A percentile compares a stretch with the other conserved stretches of the same genome.
Conservation (phyloP, 345 rosid species). For the Geranium brycei region DNA sequence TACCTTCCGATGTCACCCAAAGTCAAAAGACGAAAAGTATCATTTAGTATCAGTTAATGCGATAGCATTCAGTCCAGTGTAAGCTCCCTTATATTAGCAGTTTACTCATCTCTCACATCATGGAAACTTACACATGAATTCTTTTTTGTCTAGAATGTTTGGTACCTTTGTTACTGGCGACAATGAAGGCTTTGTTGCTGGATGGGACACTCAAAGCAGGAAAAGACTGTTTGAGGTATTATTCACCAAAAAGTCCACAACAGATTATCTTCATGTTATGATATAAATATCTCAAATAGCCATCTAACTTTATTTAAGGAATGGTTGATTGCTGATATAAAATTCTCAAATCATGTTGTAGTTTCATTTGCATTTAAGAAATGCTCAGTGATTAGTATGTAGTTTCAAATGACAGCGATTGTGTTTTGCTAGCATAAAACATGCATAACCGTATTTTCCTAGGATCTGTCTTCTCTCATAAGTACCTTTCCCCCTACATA, state of each 20-base stretch:
- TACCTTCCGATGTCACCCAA: constrained; percentile 67
- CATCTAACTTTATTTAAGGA: too few relatives aligned
- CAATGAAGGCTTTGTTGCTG: constrained; percentile 48
- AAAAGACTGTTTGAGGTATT: constrained; percentile 61
- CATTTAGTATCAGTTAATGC: constrained; percentile 55
- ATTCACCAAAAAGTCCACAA: background rate
- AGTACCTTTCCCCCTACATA: background rate
- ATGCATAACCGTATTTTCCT: background rate
- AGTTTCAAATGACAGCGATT: background rate
- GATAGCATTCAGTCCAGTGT: constrained; percentile 52
- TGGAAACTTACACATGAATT: constrained; percentile 7
- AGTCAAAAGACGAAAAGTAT: constrained; percentile 41
- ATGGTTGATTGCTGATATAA: too few relatives aligned
- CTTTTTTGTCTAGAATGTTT: constrained; percentile 26
- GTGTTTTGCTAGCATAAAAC: background rate
- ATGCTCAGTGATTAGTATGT: background rate
- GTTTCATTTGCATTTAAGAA: background rate
- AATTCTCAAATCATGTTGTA: background rate
- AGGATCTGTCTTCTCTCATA: background rate
- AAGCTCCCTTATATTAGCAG: constrained; percentile 18
- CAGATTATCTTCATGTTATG: too few relatives aligned
- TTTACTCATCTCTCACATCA: constrained; percentile 6
- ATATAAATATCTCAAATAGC: background rate
- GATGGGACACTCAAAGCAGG: constrained; percentile 60
- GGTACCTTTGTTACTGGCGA: constrained; percentile 70